Conservation (phyloP, 2,329 filamentous ascomycete species). For the Neonectria punicea region DNA sequence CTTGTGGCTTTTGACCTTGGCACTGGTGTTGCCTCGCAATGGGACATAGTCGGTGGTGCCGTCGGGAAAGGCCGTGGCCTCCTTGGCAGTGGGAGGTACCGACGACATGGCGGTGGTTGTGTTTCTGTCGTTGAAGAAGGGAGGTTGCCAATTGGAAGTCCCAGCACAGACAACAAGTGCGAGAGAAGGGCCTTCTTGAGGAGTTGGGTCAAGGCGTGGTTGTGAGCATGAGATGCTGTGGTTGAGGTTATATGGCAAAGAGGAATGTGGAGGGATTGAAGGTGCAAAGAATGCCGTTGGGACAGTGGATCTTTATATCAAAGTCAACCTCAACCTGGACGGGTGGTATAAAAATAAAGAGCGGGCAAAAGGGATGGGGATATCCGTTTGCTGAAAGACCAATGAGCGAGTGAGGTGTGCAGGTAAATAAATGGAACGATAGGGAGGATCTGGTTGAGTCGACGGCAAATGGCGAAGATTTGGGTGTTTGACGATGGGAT, state of each 20-base stretch:
- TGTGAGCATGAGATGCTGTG: background rate
- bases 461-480: background rate
- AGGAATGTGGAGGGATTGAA: background rate
- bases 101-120: slow-evolving; percentile 47
- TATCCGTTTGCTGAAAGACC: background rate
- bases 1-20: slow-evolving; percentile 70
- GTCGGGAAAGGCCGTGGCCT: slow-evolving; percentile 58
- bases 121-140: slow-evolving; percentile 19
- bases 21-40: slow-evolving; percentile 48
- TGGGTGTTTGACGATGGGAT: background rate
- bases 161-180: background rate
- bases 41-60: slow-evolving; percentile 67
- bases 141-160: background rate
- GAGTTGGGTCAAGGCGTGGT: background rate
- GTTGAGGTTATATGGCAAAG: background rate
- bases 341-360: background rate
- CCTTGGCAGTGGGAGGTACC: slow-evolving; percentile 50
- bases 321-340: background rate
- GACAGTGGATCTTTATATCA: background rate
- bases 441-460: background rate
- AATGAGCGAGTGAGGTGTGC: background rate
- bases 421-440: background rate
- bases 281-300: background rate
- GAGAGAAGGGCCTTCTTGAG: background rate
- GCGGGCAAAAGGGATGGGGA: slow-evolving; percentile 1